These are phyloP conservation scores for Bacterosira constricta DNA, from an alignment of 108 stramenopile genomes.

Conservation along the genomic window DNA sequence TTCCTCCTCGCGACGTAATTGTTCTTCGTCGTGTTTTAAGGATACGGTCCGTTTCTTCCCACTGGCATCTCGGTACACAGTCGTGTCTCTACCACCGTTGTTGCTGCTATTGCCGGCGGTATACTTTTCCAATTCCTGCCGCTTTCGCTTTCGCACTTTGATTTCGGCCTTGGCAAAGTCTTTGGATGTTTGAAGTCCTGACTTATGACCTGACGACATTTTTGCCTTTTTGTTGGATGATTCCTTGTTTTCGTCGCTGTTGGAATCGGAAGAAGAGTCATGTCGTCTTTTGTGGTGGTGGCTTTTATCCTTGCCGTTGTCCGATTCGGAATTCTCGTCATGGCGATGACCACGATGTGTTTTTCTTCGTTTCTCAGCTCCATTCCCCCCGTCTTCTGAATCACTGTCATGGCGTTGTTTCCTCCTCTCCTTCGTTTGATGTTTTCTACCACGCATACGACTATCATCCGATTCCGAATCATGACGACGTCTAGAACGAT, in stretches of 20 bases:
- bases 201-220: constrained; percentile 82
- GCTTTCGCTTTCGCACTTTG: constrained; percentile 48
- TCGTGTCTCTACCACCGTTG: constrained; percentile 70
- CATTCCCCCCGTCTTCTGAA: neutral
- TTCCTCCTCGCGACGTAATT: constrained; percentile 15
- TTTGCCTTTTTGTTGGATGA: constrained; percentile 13
- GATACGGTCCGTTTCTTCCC: constrained; percentile 54
- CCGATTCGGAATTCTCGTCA: constrained; percentile 12
- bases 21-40: constrained; percentile 34
- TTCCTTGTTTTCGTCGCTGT: constrained; percentile 11
- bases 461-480: constrained; percentile 1
- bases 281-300: constrained; percentile 3
- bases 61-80: constrained; percentile 82
- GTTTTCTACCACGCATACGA: neutral
- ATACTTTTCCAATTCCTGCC: constrained; percentile 39
- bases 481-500: constrained; percentile 2
- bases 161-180: constrained; percentile 73
- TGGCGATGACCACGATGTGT: constrained; percentile 10
- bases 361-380: neutral
- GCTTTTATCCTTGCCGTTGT: neutral
- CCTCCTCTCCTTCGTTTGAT: too few relatives aligned
- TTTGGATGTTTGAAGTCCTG: constrained; percentile 77
- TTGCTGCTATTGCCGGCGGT: constrained; percentile 55
- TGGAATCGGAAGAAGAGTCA: constrained; percentile 3
- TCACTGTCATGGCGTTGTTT: too few relatives aligned